Evolutionary conservation across 192 early-diverging fungal genomes (phyloP).

Genomic region (Dimargaris cristalligena): DNA sequence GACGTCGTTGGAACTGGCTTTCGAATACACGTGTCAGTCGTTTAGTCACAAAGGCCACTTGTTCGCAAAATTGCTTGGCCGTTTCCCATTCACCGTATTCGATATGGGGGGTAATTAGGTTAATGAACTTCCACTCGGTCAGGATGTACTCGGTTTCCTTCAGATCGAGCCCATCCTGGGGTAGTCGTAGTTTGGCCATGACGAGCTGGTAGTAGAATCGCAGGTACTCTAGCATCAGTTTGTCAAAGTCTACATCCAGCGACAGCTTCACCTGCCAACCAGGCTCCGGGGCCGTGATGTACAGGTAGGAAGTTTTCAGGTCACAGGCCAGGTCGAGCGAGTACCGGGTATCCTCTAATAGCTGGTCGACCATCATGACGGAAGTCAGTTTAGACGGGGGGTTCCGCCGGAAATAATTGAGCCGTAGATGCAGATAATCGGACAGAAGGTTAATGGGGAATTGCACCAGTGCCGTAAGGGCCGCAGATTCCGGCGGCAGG

Average conservation of each 20-base stretch:
- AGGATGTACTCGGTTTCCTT: constrained; percentile 68
- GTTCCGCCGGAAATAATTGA: constrained; percentile 43
- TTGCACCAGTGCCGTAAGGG: constrained; percentile 48
- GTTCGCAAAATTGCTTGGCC: constrained; percentile 57
- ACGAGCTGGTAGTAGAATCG: constrained; percentile 64
- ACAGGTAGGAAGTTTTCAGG: constrained; percentile 52
- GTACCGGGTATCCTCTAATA: constrained; percentile 62
- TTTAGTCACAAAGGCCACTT: constrained; percentile 17
- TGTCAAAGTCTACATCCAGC: constrained; percentile 50
- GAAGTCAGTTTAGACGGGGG: constrained; percentile 25
- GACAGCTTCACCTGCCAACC: constrained; percentile 52
- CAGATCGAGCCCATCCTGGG: constrained; percentile 33
- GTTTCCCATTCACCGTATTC: constrained; percentile 57
- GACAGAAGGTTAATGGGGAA: constrained; percentile 71
- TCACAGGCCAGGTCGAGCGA: constrained; percentile 49
- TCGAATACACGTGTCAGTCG: constrained; percentile 18
- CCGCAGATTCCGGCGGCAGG: constrained; percentile 45
- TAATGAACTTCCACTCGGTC: constrained; percentile 67
- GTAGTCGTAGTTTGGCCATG: constrained; percentile 46
- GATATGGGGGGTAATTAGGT: constrained; percentile 45
- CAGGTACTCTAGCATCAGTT: constrained; percentile 48
- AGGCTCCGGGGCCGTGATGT: constrained; percentile 35
- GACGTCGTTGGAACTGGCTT: constrained; percentile 19
- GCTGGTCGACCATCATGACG: constrained; percentile 49
- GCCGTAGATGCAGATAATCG: constrained; percentile 56